Conservation (phyloP, 176 grass and related monocot genomes). For the Musa troglodytarum region DNA sequence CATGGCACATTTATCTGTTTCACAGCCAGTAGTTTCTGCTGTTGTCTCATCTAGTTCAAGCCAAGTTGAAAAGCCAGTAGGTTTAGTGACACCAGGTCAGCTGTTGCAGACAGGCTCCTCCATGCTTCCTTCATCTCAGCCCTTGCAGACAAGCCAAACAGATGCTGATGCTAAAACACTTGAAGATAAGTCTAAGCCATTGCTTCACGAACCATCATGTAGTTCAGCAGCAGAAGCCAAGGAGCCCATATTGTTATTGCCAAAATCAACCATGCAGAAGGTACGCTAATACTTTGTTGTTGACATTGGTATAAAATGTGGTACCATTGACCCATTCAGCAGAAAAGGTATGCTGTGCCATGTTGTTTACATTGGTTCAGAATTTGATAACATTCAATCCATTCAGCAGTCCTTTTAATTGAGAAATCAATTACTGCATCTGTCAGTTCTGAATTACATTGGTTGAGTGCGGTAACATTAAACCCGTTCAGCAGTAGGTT, state of each 20-base stretch:
- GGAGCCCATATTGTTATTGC: slow-evolving; percentile 73
- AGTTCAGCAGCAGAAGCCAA: slow-evolving; percentile 40
- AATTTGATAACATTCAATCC: background rate
- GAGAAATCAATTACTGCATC: background rate
- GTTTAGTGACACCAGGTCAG: slow-evolving; percentile 48
- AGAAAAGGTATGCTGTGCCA: too few species aligned
- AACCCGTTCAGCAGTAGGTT: too few species aligned
- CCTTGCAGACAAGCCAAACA: slow-evolving; percentile 38
- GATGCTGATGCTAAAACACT: slow-evolving; percentile 25
- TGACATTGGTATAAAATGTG: background rate
- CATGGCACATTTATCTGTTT: slow-evolving; percentile 34
- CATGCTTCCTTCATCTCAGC: slow-evolving; percentile 36
- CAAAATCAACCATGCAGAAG: slow-evolving; percentile 46
- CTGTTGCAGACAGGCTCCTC: slow-evolving; percentile 52
- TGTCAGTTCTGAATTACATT: too few species aligned
- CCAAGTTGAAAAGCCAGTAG: slow-evolving; percentile 35
- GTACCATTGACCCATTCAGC: too few species aligned
- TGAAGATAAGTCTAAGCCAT: slow-evolving; percentile 39
- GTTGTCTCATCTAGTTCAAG: slow-evolving; percentile 34
- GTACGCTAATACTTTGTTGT: slow-evolving; percentile 21
- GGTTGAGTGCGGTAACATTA: too few species aligned
- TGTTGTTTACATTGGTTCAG: too few species aligned
- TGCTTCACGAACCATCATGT: slow-evolving; percentile 42
- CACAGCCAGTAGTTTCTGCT: slow-evolving; percentile 28
- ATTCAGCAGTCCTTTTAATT: background rate